Evolutionary conservation across 495 filamentous ascomycete species (phyloP), one percentile per base, ranked within the genome.

Genomic region (Lepraria neglecta): DNA sequence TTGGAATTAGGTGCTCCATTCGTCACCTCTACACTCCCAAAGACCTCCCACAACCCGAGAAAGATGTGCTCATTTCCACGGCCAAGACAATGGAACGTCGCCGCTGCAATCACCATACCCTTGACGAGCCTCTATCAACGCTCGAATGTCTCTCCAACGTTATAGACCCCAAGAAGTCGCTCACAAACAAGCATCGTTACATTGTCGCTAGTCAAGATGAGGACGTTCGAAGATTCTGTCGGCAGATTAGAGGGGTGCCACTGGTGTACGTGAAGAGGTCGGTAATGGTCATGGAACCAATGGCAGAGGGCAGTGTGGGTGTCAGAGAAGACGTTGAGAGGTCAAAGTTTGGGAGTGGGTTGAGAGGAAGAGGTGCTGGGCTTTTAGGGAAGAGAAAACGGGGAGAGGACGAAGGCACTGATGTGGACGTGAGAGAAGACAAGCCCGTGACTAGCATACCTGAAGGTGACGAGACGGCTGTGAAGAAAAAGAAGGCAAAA

Each of bases 281-380:
- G 58, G 91, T 96, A 17, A 88, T 96, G 89, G 84, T 95, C 44
- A 75, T 96, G 72, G 92, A 96, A 76, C 89, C 90, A 1, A 90
- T 96, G 89, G 84, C 88, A 28, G 76, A 70, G 3, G 74, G 75
- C 3, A 89, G 82, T 17, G 78, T 80, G 59, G 78, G 78, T 40
- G 80, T 85, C 27, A 78, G 86, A 61, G 82, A 88, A 48, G 76
- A 77, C 30, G 82, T 85, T 46, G 91, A 96, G 77, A 81, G 75
- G 64, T 78, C 75, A 31, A 96, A 96, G 76, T 89, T 92, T 71
- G 80, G 84, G 61, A 78, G 74, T 19, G 91, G 88, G 44, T 72
- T 95, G 63, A 85, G 82, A 70, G 77, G 76, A 15, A 67, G 71
- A 59, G 65, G 65, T 55, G 21, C 28, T 15, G 65, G 38, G 58